Evolutionary conservation across 2,329 filamentous ascomycete genomes (phyloP), one percentile per base, ranked within the genome.

Genomic region (Trichoderma guizhouense): DNA sequence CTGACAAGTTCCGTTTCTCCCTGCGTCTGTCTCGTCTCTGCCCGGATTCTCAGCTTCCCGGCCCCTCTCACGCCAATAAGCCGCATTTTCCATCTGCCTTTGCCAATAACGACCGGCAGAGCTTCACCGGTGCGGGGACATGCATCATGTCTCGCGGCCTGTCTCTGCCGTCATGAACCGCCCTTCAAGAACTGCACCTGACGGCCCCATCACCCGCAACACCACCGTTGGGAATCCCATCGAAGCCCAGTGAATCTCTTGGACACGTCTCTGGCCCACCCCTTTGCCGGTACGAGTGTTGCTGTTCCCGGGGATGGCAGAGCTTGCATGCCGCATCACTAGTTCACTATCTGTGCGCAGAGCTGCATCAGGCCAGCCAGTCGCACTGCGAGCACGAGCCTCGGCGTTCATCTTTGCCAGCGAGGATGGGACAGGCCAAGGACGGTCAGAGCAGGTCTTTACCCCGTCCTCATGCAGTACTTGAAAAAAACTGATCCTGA

Each of bases 101-200:
- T 18, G 28, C 67, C 67, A 69, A 69, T 69, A 21, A 21, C 21
- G 26, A 24, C 18, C 32, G 47, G 14, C 2, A 2, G n/a, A 62
- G 67, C 55, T 62, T 69, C 67, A 69, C 67, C 67, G 67, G 57
- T 69, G 67, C 57, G 67, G 67, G 60, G 60, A 28, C 36, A 18
- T 63, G 21, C 60, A 28, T n/a, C 55, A 53, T 69, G 67, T 69
- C 67, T 62, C 28, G 39, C 39, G 15, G 57, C 7, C 57, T 14
- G 55, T 51, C 36, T 26, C 14, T 34, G 34, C 39, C 30, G 58
- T 39, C n/a, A 18, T 26, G 32, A 62, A 26, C 60, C 60, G 60
- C 34, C 60, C 60, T 63, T 63, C 12, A 30, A 51, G 39, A 69
- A 26, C 55, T 34, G 67, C 58, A 66, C 57, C 57, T 21, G 57